Percentiles rank a stretch among this genome's conserved stretches.
phyloP scores from a whole-genome alignment of 2,329 filamentous ascomycete genomes.

The Epichloe amarillans region DNA sequence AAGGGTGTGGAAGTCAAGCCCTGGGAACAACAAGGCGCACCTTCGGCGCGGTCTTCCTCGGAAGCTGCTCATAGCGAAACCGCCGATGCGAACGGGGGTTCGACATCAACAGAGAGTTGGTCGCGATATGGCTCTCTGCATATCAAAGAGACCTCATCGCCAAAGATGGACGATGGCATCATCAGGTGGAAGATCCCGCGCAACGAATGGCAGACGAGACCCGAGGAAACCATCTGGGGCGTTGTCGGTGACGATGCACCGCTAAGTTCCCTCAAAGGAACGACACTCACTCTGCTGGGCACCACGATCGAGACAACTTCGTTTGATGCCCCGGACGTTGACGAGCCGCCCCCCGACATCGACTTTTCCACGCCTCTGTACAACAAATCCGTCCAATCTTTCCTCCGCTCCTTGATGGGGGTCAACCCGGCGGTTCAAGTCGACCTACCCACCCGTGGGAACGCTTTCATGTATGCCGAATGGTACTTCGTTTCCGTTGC shows the following conservation, averaged over 20 bases:
- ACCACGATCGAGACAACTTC: constrained; percentile 67
- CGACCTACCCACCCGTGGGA: constrained; percentile 47
- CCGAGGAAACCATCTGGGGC: constrained; percentile 53
- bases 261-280: constrained; percentile 62
- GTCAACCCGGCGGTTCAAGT: constrained; percentile 43
- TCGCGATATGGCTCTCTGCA: constrained; percentile 19
- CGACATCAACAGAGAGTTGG: constrained; percentile 17
- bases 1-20: constrained; percentile 48
- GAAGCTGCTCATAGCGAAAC: constrained; percentile 14
- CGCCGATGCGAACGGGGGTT: constrained; percentile 3
- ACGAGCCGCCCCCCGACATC: constrained; percentile 35
- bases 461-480: constrained; percentile 55
- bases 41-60: constrained; percentile 17
- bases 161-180: constrained; percentile 7
- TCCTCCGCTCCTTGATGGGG: constrained; percentile 52
- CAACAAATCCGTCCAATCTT: constrained; percentile 60
- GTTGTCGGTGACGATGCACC: constrained; percentile 49
- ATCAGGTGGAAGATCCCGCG: constrained; percentile 17
- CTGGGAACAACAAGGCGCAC: constrained; percentile 22
- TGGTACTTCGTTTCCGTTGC: constrained; percentile 66
- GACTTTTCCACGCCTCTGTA: constrained; percentile 35
- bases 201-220: constrained; percentile 25
- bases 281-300: constrained; percentile 63
- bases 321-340: constrained; percentile 53
- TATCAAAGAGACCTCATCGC: constrained; percentile 19